A percentile compares a stretch with the other conserved stretches of the same genome.
phyloP scores from a whole-genome alignment of 768 basidiomycete species.

The Xerocomellus intermedius region DNA sequence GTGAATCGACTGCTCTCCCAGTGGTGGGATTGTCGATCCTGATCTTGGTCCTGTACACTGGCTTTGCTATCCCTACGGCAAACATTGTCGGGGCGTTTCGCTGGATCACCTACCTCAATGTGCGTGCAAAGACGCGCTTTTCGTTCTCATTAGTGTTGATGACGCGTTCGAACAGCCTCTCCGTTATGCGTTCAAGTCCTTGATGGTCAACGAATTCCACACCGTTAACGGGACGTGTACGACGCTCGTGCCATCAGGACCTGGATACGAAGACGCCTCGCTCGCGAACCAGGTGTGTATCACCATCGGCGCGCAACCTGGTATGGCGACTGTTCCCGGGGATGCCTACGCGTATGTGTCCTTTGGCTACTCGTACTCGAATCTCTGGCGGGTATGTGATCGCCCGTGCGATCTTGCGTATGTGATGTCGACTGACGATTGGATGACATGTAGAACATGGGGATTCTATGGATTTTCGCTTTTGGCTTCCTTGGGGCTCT shows the following conservation, averaged over 20 bases:
- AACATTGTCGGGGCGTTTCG: slow-evolving; percentile 11
- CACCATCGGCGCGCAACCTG: slow-evolving; percentile 40
- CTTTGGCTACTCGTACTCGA: slow-evolving; percentile 25
- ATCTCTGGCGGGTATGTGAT: slow-evolving; percentile 40
- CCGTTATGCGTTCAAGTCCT: slow-evolving; percentile 24
- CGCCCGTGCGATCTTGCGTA: neutral
- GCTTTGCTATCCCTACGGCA: slow-evolving; percentile 34
- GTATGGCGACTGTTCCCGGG: slow-evolving; percentile 42
- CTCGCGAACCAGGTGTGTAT: slow-evolving; percentile 44
- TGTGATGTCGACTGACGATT: neutral
- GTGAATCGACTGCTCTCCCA: slow-evolving; percentile 49
- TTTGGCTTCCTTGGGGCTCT: slow-evolving; percentile 37
- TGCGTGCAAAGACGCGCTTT: slow-evolving; percentile 33
- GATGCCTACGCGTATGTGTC: slow-evolving; percentile 37
- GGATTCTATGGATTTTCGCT: slow-evolving; percentile 46
- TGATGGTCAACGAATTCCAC: slow-evolving; percentile 51
- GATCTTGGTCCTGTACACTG: slow-evolving; percentile 43
- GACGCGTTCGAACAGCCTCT: slow-evolving; percentile 31
- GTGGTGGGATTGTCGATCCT: slow-evolving; percentile 35
- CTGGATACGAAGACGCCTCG: slow-evolving; percentile 34
- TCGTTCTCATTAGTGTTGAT: slow-evolving; percentile 30
- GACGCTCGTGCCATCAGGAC: slow-evolving; percentile 32
- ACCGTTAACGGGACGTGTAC: slow-evolving; percentile 37
- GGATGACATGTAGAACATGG: slow-evolving; percentile 31
- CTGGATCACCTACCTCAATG: slow-evolving; percentile 22